Percentiles rank a stretch among this genome's conserved stretches.
Conservation (phyloP, 2,329 filamentous ascomycete genomes). For the Phaeomoniella chlamydospora region DNA sequence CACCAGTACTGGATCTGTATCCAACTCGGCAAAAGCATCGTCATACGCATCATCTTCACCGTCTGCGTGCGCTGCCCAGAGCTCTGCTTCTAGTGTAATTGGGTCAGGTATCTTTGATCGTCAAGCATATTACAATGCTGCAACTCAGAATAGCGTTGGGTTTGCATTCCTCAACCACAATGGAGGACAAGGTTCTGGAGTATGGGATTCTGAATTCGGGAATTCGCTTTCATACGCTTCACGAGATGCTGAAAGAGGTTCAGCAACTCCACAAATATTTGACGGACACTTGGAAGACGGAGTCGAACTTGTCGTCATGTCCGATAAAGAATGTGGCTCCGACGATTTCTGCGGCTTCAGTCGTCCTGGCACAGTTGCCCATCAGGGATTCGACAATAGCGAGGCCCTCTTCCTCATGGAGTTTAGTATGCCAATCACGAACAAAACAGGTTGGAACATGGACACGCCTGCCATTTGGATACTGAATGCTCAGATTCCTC, state of each 20-base stretch:
- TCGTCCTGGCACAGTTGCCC: constrained; percentile 33
- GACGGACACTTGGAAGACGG: constrained; percentile 34
- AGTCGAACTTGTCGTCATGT: constrained; percentile 37
- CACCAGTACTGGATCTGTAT: constrained; percentile 36
- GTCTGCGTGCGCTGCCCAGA: too few species aligned
- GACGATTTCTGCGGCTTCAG: constrained; percentile 30
- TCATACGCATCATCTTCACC: too few species aligned
- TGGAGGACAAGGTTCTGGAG: constrained; percentile 40
- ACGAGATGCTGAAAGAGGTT: constrained; percentile 29
- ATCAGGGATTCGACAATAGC: constrained; percentile 44
- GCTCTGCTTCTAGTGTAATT: too few species aligned
- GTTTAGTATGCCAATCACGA: constrained; percentile 55
- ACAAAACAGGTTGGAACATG: constrained; percentile 32
- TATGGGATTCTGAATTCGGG: constrained; percentile 39
- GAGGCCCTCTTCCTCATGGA: constrained; percentile 62
- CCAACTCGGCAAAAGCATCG: constrained; percentile 3
- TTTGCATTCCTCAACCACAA: constrained; percentile 45
- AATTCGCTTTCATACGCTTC: constrained; percentile 43
- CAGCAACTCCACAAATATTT: constrained; percentile 33
- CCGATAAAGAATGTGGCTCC: constrained; percentile 31
- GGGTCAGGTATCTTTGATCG: constrained; percentile 16
- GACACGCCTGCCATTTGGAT: constrained; percentile 67
- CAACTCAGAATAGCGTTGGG: constrained; percentile 29
- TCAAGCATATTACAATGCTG: constrained; percentile 33
- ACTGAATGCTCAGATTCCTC: constrained; percentile 59